A percentile compares a stretch with the other conserved stretches of the same genome.
Conservation (phyloP, 75 land plant genomes). For the Pinus albicaulis region DNA sequence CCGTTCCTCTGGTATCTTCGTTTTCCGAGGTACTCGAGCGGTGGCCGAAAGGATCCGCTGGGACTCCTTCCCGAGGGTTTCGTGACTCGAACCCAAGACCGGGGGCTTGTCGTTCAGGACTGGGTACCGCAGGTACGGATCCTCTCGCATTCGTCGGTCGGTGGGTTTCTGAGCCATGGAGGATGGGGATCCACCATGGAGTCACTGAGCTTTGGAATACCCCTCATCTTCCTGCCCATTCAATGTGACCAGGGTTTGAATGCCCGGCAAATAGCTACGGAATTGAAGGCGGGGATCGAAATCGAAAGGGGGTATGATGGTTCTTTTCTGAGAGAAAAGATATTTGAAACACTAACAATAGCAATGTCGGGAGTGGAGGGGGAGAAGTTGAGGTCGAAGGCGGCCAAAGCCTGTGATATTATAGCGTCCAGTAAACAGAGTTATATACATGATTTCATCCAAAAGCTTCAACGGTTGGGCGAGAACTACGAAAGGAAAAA, state of each 20-base stretch:
- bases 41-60: too few relatives aligned
- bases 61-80: neutral
- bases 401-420: neutral
- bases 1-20: slow-evolving; percentile 54
- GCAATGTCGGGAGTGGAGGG: slow-evolving; percentile 12
- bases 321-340: slow-evolving; percentile 10
- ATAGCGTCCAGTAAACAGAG: too few relatives aligned
- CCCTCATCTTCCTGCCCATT: neutral
- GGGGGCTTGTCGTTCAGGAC: slow-evolving; percentile 2
- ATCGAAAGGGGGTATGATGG: slow-evolving; percentile 9
- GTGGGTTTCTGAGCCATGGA: slow-evolving; percentile 18
- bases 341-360: slow-evolving; percentile 7
- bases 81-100: slow-evolving; percentile 2
- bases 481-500: too few relatives aligned
- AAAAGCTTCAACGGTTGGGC: too few relatives aligned
- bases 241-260: slow-evolving; percentile 16
- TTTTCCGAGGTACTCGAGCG: neutral
- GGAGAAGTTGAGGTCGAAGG: slow-evolving; percentile 9
- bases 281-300: slow-evolving; percentile 19
- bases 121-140: slow-evolving; percentile 23
- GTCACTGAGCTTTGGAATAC: slow-evolving; percentile 9
- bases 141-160: slow-evolving; percentile 12
- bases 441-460: too few relatives aligned
- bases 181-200: slow-evolving; percentile 8
- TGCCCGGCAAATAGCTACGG: slow-evolving; percentile 7